Evolutionary conservation across 75 land plant species (phyloP), one percentile per base, ranked within the genome.

Genomic region (Sequoia sempervirens): DNA sequence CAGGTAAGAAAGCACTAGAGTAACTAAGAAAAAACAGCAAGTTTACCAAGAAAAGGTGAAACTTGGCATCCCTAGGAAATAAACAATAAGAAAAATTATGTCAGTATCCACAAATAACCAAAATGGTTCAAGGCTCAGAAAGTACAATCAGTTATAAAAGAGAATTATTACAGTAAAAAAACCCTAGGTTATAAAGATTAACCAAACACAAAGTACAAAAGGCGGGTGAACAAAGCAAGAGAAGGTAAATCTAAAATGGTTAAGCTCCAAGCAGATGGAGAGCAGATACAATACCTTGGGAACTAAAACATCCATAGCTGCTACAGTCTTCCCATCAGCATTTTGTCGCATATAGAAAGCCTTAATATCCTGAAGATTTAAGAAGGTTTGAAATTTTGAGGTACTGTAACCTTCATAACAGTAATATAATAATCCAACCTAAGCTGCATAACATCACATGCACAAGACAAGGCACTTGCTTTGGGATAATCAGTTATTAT

Each of bases 301-400:
- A 87, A 96, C 99, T 87, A 98, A 82, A 83, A 98, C 61, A 86
- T 98, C 99, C 99, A 98, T 98, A 66, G 99, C 99, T 83, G 99
- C 99, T 68, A 98, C 99, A 78, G 99, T 98, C 86, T 93, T 94
- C 52, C 94, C 97, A 90, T 98, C 99, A 75, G 92, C 97, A 90
- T 98, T 98, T 87, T 87, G 89, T 73, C 99, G 91, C 99, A 98
- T 98, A 84, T 98, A 98, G 82, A 98, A 98, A 38, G 99, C 96
- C 84, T 98, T 98, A 61, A 98, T 98, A 18, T 96, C 99, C 99
- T 97, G 87, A 45, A 85, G 70, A 23, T 43, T 84, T 53, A 73
- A 28, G 75, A 26, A 66, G 26, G 34, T 26, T 2, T 83, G 28
- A 38, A 83, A 37, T 75, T 66, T 64, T 7, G 79, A 70, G 75